Evolutionary conservation across 2,329 filamentous ascomycete species (phyloP), one percentile per base, ranked within the genome.

Genomic region (Sporothrix pseudoabietina): DNA sequence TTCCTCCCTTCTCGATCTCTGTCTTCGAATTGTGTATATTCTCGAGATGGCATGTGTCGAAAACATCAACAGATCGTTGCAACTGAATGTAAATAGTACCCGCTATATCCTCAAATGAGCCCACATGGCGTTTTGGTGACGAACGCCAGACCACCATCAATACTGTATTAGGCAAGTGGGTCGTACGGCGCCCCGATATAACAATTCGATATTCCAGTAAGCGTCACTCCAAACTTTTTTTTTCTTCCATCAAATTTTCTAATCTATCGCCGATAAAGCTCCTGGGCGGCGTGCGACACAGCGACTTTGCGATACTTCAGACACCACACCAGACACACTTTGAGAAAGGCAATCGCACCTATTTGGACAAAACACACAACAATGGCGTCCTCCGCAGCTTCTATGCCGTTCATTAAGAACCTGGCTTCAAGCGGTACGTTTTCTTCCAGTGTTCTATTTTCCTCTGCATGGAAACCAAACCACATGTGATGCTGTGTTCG

Each of bases 401-500:
- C 83, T 75, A 88, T 88, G 85, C 92, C 93, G 6, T 97, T 97
- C 77, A 91, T 97, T 76, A 92, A 90, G 81, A 91, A 94, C 80
- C 89, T 97, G 76, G 92, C 92, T 72, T 94, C 93, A 49, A 96
- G 92, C 83, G 92, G 93, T 95, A 80, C 76, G 87, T 84, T 7
- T 1, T 19, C n/a, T 16, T 5, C 6, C 2, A 10, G 44, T n/a
- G 26, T 6, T 5, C 1, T 7, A 1, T 14, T n/a, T 66, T 44
- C 10, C n/a, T 10, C 26, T 39, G 4, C n/a, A 16, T 1, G 14
- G 35, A 61, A 41, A 9, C 4, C 44, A 7, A 41, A 63, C 72
- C 22, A 73, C 69, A 39, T 61, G 35, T 68, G 71, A 70, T 49
- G 4, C 52, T 52, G 47, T 26, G 1, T 19, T 16, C 8, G 26